phyloP scores from a whole-genome alignment of 139 green algal genomes.

The Tetradesmus lagerheimii region DNA sequence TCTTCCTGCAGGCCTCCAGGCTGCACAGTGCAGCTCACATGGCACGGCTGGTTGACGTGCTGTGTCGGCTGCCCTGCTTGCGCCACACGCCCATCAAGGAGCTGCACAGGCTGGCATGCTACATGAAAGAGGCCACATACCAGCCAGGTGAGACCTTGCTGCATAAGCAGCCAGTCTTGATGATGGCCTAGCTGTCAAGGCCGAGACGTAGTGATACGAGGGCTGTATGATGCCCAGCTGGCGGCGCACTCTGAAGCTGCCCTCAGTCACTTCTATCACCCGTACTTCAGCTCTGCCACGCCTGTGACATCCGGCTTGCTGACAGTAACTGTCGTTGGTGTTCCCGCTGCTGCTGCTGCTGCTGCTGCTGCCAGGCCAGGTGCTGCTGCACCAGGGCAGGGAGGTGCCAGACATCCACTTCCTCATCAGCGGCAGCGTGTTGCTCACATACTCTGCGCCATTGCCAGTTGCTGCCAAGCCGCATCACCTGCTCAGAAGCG shows the following conservation, averaged over 20 bases:
- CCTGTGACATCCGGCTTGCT: not conserved
- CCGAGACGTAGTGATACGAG: no score
- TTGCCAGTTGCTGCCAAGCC: not conserved
- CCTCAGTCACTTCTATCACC: no score
- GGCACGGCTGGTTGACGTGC: not conserved
- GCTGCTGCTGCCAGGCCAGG: conserved; percentile 5
- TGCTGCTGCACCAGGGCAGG: conserved; percentile 39
- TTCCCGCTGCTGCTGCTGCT: not conserved
- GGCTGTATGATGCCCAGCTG: no score
- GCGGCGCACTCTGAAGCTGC: no score
- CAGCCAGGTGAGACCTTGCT: conserved; percentile 18
- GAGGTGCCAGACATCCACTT: conserved; percentile 31
- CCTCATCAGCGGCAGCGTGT: conserved; percentile 21
- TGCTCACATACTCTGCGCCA: conserved; percentile 2
- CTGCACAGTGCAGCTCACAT: conserved; percentile 1
- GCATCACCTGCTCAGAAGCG: not conserved
- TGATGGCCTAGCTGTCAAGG: no score
- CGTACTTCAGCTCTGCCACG: no score
- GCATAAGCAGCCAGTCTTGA: not conserved
- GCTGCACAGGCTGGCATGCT: conserved; percentile 6
- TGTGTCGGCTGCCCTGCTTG: conserved; percentile 32
- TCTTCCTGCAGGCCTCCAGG: not conserved
- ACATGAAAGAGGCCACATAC: conserved; percentile 26
- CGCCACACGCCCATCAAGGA: conserved; percentile 44
- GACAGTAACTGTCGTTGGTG: not conserved